phyloP scores from a whole-genome alignment of 23 red algal species.

The Chondrus crispus region DNA sequence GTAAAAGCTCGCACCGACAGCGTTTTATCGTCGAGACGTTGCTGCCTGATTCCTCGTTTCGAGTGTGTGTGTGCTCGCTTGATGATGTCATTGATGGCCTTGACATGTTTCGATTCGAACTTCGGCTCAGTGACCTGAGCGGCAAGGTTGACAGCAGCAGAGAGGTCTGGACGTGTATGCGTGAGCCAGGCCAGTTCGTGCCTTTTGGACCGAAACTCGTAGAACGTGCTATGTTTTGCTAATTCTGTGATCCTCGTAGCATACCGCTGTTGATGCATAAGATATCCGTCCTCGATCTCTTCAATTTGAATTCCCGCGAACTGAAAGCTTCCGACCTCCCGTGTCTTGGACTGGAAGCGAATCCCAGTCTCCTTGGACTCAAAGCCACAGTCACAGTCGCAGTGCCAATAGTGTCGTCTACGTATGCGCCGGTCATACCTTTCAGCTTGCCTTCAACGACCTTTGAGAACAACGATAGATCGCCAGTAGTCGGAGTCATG shows the following conservation, averaged over 20 bases:
- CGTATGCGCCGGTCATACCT: constrained; percentile 27
- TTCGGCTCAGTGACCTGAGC: neutral
- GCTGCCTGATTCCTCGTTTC: neutral
- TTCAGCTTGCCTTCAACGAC: neutral
- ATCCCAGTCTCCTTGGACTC: neutral
- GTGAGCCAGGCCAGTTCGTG: neutral
- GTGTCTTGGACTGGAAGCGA: constrained; percentile 23
- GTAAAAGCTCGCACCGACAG: neutral
- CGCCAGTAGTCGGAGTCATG: neutral
- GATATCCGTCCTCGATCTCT: neutral
- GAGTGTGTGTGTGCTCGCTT: neutral
- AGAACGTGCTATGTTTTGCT: neutral
- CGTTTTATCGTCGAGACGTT: neutral
- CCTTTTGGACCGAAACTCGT: neutral
- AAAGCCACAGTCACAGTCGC: neutral
- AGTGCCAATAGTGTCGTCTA: constrained; percentile 18
- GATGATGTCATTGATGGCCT: neutral
- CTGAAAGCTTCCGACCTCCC: neutral
- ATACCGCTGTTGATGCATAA: neutral
- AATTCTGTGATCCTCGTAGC: neutral
- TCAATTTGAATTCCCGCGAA: constrained; percentile 15
- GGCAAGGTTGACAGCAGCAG: neutral
- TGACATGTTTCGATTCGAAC: neutral
- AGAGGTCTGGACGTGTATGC: neutral
- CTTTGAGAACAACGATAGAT: neutral